These are phyloP conservation scores for Stephania cephalantha DNA, from an alignment of 164 flowering plant species.

Conservation along the genomic window DNA sequence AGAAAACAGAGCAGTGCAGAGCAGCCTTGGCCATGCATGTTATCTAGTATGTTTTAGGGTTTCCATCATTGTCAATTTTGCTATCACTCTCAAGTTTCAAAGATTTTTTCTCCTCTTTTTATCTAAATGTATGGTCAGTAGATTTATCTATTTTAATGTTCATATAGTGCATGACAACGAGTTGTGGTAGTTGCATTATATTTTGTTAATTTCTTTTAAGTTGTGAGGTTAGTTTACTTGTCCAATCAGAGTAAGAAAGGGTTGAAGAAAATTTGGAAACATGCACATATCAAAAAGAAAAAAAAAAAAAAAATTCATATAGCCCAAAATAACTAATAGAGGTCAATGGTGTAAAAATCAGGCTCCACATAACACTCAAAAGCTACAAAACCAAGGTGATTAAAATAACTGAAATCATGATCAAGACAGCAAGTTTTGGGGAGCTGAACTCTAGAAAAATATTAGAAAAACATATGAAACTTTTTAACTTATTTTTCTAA, in stretches of 20 bases:
- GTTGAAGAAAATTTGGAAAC: too few species aligned
- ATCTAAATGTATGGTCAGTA: neutral
- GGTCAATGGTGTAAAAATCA: neutral
- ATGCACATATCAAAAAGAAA: too few species aligned
- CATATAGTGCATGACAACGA: too few species aligned
- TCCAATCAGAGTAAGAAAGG: too few species aligned
- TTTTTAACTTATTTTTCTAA: neutral
- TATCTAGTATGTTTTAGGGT: neutral
- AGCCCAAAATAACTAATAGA: neutral
- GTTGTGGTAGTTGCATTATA: too few species aligned
- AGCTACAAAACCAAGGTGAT: neutral
- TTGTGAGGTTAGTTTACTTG: too few species aligned
- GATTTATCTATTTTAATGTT: neutral
- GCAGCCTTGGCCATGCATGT: neutral
- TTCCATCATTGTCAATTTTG: neutral
- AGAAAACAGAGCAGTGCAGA: neutral
- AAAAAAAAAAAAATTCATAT: neutral
- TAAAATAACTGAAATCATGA: constrained; percentile 5
- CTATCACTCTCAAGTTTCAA: neutral
- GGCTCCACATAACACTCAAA: neutral
- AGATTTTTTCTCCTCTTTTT: neutral
- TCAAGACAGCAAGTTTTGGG: constrained; percentile 11
- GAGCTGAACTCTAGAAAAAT: neutral
- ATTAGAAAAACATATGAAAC: neutral
- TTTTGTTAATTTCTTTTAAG: too few species aligned